Evolutionary conservation across 345 rosid genomes (phyloP).

Genomic region (Leavenworthia alabamica): DNA sequence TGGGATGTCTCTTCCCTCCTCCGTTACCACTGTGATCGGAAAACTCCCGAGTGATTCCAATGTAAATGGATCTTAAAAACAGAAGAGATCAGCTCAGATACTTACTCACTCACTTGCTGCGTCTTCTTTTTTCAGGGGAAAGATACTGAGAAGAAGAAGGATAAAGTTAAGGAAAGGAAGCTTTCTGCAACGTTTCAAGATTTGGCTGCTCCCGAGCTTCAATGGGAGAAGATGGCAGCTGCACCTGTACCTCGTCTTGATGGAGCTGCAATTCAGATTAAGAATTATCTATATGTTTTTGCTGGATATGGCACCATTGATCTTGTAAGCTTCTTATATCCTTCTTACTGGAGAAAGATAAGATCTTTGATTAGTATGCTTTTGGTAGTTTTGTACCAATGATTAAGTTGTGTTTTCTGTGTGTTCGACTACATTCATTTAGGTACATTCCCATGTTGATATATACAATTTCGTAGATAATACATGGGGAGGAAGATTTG

Average conservation of each 20-base stretch:
- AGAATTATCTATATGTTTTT: constrained; percentile 76
- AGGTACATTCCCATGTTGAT: constrained; percentile 97
- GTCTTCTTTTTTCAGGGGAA: constrained; percentile 27
- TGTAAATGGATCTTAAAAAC: constrained; percentile 6
- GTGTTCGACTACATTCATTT: constrained; percentile 15
- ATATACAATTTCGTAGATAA: constrained; percentile 73
- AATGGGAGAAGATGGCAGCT: constrained; percentile 85
- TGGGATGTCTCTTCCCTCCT: constrained; percentile 22
- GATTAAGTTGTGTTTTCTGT: background rate
- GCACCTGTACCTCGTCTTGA: constrained; percentile 95
- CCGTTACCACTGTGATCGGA: constrained; percentile 2
- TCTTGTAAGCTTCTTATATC: constrained; percentile 41
- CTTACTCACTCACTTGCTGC: background rate
- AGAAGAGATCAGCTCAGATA: background rate
- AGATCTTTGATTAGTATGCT: background rate
- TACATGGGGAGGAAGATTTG: constrained; percentile 84
- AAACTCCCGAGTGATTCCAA: constrained; percentile 18
- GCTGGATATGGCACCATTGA: constrained; percentile 92
- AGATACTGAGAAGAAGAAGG: constrained; percentile 28
- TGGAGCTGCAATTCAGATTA: constrained; percentile 88
- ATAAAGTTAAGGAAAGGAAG: constrained; percentile 40
- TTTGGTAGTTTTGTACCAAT: background rate
- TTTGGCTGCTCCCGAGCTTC: constrained; percentile 64
- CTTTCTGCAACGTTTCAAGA: constrained; percentile 90
- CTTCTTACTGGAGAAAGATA: background rate